Conservation (phyloP, 208 protist genomes). For the Blechomonas ayalai region DNA sequence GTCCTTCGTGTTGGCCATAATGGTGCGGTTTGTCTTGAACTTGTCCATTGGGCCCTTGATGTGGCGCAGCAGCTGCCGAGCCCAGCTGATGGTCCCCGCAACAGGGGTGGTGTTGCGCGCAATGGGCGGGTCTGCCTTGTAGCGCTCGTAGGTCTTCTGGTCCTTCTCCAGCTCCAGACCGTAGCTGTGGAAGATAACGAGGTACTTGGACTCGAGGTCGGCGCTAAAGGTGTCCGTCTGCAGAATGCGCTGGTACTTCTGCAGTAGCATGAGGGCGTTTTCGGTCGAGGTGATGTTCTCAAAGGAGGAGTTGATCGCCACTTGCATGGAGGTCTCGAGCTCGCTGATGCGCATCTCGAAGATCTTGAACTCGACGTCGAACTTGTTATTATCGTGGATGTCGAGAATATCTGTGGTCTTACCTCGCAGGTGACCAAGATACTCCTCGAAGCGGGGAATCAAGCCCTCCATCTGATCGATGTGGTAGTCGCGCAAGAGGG, state of each 20-base stretch:
- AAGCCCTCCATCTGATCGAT: slow-evolving; percentile 94
- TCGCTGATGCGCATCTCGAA: slow-evolving; percentile 92
- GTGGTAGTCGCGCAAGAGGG: slow-evolving; percentile 87
- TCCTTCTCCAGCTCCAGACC: slow-evolving; percentile 93
- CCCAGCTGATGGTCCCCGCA: slow-evolving; percentile 93
- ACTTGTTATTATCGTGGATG: slow-evolving; percentile 91
- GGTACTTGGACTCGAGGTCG: slow-evolving; percentile 93
- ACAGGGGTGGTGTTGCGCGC: slow-evolving; percentile 94
- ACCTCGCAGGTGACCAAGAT: slow-evolving; percentile 85
- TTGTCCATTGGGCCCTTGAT: slow-evolving; percentile 96
- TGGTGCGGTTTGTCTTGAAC: slow-evolving; percentile 92
- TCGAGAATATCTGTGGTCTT: slow-evolving; percentile 95
- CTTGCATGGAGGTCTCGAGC: slow-evolving; percentile 93
- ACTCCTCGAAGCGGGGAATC: slow-evolving; percentile 90
- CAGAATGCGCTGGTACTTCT: slow-evolving; percentile 93
- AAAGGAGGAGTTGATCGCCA: slow-evolving; percentile 94
- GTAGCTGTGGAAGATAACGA: slow-evolving; percentile 96
- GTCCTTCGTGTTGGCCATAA: slow-evolving; percentile 93
- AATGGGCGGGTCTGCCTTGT: slow-evolving; percentile 92
- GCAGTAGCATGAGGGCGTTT: slow-evolving; percentile 86
- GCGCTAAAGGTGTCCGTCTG: slow-evolving; percentile 87
- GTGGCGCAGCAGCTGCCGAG: slow-evolving; percentile 92
- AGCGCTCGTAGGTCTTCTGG: slow-evolving; percentile 94
- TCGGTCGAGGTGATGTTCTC: slow-evolving; percentile 94
- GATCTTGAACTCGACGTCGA: slow-evolving; percentile 94